phyloP scores from a whole-genome alignment of 306 rosid species.

The Carpinus viminea region DNA sequence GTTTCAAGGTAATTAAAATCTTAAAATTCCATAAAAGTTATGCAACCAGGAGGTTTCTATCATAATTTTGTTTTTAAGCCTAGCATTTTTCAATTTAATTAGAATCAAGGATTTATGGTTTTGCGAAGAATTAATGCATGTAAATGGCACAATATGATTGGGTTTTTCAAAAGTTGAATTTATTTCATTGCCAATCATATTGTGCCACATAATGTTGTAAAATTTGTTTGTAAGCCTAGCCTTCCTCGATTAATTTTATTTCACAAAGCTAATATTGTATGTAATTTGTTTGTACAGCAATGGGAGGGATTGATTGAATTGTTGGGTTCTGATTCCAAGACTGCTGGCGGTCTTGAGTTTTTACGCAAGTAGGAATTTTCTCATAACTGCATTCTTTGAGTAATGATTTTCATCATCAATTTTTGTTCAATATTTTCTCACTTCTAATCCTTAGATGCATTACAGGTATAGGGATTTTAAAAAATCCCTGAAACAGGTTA shows the following conservation, averaged over 20 bases:
- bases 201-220: too few relatives aligned
- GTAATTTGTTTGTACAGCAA: slow-evolving; percentile 53
- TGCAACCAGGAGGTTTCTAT: slow-evolving; percentile 3
- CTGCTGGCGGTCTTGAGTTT: slow-evolving; percentile 91
- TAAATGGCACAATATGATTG: not conserved
- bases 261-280: slow-evolving; percentile 1
- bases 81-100: not conserved
- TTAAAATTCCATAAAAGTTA: slow-evolving; percentile 1
- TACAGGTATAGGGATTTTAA: slow-evolving; percentile 90
- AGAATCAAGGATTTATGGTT: slow-evolving; percentile 14
- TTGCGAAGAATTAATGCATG: not conserved
- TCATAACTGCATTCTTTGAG: slow-evolving; percentile 13
- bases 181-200: too few relatives aligned
- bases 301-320: slow-evolving; percentile 96
- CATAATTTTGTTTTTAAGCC: not conserved
- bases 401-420: slow-evolving; percentile 7
- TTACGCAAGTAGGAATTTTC: slow-evolving; percentile 69
- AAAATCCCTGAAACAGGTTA: slow-evolving; percentile 73
- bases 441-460: slow-evolving; percentile 23
- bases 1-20: slow-evolving; percentile 62
- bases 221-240: too few relatives aligned
- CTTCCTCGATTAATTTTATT: slow-evolving; percentile 12
- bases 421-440: slow-evolving; percentile 22
- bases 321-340: slow-evolving; percentile 85
- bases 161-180: too few relatives aligned